These are phyloP conservation scores for Glycyrrhiza uralensis DNA, from an alignment of 306 rosid genomes.

Conservation along the genomic window DNA sequence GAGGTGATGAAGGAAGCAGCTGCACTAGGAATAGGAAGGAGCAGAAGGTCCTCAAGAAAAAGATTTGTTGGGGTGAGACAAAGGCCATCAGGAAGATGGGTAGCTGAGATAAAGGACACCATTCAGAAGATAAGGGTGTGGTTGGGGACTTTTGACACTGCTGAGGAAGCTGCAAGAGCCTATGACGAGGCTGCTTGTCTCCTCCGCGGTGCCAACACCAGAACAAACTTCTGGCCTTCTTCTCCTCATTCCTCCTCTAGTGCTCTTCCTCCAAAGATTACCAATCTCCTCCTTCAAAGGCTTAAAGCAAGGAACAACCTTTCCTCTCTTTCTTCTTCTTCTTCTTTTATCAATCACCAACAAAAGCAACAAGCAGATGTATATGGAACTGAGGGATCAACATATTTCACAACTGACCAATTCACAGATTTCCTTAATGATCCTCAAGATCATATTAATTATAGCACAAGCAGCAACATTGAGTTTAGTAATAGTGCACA, in stretches of 20 bases:
- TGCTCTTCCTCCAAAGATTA: slow-evolving; percentile 74
- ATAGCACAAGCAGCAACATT: slow-evolving; percentile 28
- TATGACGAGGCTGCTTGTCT: slow-evolving; percentile 89
- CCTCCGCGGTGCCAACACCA: slow-evolving; percentile 74
- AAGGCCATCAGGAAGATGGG: slow-evolving; percentile 89
- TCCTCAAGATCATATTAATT: slow-evolving; percentile 60
- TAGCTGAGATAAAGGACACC: slow-evolving; percentile 85
- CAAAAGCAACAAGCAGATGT: slow-evolving; percentile 28
- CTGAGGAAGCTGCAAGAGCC: slow-evolving; percentile 89
- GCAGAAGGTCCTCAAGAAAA: slow-evolving; percentile 48
- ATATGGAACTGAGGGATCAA: slow-evolving; percentile 25
- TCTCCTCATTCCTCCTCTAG: slow-evolving; percentile 47
- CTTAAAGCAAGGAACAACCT: slow-evolving; percentile 55
- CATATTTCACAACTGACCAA: slow-evolving; percentile 35
- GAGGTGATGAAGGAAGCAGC: slow-evolving; percentile 60
- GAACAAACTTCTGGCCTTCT: slow-evolving; percentile 75
- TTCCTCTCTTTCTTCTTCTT: not conserved
- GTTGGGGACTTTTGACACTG: slow-evolving; percentile 85
- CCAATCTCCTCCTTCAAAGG: slow-evolving; percentile 75
- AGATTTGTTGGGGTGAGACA: slow-evolving; percentile 77
- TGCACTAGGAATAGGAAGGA: slow-evolving; percentile 36
- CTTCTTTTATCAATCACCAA: slow-evolving; percentile 34
- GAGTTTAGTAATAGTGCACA: slow-evolving; percentile 20
- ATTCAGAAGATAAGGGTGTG: slow-evolving; percentile 84
- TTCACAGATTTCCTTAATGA: slow-evolving; percentile 62